Evolutionary conservation across 768 basidiomycete genomes (phyloP), one percentile per base, ranked within the genome.

Genomic region (Lactarius indigo): DNA sequence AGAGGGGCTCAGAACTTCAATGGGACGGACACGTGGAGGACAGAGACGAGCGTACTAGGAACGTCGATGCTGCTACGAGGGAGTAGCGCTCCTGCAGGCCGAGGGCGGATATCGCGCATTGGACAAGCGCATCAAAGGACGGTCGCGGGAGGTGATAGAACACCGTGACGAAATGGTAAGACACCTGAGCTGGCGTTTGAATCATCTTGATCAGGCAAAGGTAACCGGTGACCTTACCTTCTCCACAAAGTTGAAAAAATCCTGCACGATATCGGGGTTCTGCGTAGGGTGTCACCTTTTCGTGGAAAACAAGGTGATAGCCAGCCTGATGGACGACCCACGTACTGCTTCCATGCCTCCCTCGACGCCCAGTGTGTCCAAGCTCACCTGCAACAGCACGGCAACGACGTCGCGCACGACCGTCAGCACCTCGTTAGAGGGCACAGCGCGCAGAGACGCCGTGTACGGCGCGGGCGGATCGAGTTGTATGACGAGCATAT

Each of bases 261-360:
- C 87, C 73, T 94, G 93, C 18, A 94, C 92, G 31, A 96, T 85
- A 74, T 96, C 95, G 0, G 95, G 94, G 73, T 96, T 93, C 93
- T 96, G 39, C 17, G 50, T 17, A 18, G 28, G 30, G 17, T 13
- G 35, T 50, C 41, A 63, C 26, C 26, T 26, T 30, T 20, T 8
- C 17, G 18, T 1, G 31, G 50, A 59, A 47, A 23, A 50, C 28
- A 37, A 15, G 20, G 23, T 10, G 30, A n/a, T n/a, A 62, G 10
- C 50, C 23, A 52, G 15, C 50, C 26, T 15, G 50, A 52, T 26
- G 17, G 26, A 52, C 23, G 50, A 6, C 30, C 18, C 78, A 65
- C 87, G 66, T 72, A 93, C 92, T 66, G 79, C 80, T 72, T 87
- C 86, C 89, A 93, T 90, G 10, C 83, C 85, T 1, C 86, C 86